phyloP scores from a whole-genome alignment of 2,329 filamentous ascomycete species.

The Coniochaeta sp. region DNA sequence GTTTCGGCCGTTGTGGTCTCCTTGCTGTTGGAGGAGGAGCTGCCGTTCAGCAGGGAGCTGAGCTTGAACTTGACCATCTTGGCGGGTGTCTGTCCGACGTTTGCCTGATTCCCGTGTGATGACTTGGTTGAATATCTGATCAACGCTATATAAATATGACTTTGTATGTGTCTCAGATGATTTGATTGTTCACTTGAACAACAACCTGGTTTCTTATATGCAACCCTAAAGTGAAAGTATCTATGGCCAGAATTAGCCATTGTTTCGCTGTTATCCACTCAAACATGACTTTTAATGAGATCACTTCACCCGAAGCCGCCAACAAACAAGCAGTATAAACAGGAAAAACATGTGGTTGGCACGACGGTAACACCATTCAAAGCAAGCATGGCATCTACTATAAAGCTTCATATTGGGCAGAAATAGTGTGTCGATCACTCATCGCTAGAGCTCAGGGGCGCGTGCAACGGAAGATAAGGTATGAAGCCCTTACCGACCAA shows the following conservation, averaged over 20 bases:
- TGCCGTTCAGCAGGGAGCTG: slow-evolving; percentile 25
- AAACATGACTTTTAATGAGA: not conserved
- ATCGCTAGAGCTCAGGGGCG: not conserved
- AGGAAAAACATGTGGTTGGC: not conserved
- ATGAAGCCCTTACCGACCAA: not conserved
- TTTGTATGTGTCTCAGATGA: not conserved
- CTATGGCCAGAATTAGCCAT: not conserved
- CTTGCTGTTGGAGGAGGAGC: slow-evolving; percentile 9
- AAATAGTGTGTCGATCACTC: not conserved
- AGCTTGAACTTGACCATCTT: slow-evolving; percentile 26
- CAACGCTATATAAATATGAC: not conserved
- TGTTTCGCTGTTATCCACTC: not conserved
- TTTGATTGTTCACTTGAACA: not conserved
- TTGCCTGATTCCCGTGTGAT: not conserved
- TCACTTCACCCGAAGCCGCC: not conserved
- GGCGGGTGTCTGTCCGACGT: not conserved
- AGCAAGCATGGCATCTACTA: not conserved
- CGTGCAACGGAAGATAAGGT: not conserved
- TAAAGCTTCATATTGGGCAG: not conserved
- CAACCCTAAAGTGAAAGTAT: not conserved
- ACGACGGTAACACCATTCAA: not conserved
- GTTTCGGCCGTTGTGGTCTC: slow-evolving; percentile 13
- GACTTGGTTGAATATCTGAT: not conserved
- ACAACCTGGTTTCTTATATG: not conserved
- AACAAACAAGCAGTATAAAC: not conserved